Evolutionary conservation across 1,284 basidiomycete genomes (phyloP).

Genomic region (Xanthoconium separans): DNA sequence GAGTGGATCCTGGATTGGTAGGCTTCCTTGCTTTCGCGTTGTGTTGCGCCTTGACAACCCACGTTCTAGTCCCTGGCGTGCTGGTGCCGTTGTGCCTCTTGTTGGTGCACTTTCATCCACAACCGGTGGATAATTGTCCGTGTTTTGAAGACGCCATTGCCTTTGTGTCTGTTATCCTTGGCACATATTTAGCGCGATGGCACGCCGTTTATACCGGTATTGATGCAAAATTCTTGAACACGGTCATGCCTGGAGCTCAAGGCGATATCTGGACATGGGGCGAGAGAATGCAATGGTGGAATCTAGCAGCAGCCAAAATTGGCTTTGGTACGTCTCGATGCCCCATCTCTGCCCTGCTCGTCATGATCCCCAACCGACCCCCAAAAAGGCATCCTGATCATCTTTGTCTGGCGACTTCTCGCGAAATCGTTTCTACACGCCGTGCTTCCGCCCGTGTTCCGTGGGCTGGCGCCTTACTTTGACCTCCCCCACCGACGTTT

Average conservation of each 20-base stretch:
- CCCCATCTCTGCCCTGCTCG: neutral
- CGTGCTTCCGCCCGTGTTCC: conserved; percentile 80
- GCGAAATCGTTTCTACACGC: conserved; percentile 76
- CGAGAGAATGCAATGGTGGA: conserved; percentile 55
- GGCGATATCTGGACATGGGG: conserved; percentile 43
- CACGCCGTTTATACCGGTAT: conserved; percentile 40
- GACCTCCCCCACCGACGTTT: conserved; percentile 76
- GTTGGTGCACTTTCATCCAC: conserved; percentile 85
- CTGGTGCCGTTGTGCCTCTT: conserved; percentile 68
- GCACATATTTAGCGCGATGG: conserved; percentile 74
- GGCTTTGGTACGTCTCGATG: conserved; percentile 43
- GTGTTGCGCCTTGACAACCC: neutral
- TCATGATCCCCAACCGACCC: too few species aligned
- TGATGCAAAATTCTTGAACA: conserved; percentile 32
- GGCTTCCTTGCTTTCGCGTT: conserved; percentile 10
- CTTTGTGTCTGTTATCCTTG: conserved; percentile 82
- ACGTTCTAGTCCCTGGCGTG: conserved; percentile 59
- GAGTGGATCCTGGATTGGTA: conserved; percentile 54
- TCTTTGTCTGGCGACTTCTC: conserved; percentile 84
- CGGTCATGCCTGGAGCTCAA: conserved; percentile 58
- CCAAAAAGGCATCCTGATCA: conserved; percentile 51
- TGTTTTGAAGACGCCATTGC: conserved; percentile 99
- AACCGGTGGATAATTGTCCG: conserved; percentile 94
- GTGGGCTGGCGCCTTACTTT: conserved; percentile 61
- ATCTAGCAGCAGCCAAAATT: conserved; percentile 60